Percentiles rank a stretch among this genome's conserved stretches.
phyloP scores from a whole-genome alignment of 371 early-diverging fungal species.

The Apophysomyces elegans region DNA sequence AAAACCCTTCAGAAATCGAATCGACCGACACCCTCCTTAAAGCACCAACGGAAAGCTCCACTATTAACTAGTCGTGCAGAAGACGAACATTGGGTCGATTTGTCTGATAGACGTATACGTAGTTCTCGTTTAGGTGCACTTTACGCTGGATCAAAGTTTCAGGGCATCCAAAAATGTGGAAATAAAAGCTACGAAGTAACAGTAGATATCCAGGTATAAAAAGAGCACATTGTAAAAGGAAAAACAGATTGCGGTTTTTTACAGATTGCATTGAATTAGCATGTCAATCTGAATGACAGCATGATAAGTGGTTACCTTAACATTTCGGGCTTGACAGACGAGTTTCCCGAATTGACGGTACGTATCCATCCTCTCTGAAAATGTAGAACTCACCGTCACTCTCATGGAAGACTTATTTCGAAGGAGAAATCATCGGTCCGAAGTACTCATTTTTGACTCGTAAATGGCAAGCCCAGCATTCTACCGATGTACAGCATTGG shows the following conservation, averaged over 20 bases:
- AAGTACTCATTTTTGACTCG: constrained; percentile 78
- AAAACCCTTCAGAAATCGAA: not conserved
- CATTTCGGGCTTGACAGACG: constrained; percentile 81
- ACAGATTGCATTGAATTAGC: constrained; percentile 40
- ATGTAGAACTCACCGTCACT: not conserved
- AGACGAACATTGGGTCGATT: constrained; percentile 43
- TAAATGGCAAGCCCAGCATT: constrained; percentile 84
- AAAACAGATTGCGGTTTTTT: not conserved
- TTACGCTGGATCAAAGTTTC: constrained; percentile 72
- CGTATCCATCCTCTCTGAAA: not conserved
- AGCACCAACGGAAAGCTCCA: constrained; percentile 19
- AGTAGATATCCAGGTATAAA: constrained; percentile 76
- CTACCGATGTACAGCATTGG: constrained; percentile 81
- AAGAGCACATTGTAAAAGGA: not conserved
- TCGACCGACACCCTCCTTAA: not conserved
- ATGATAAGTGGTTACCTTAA: constrained; percentile 81
- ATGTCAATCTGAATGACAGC: constrained; percentile 76
- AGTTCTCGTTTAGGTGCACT: constrained; percentile 48
- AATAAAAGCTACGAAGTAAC: constrained; percentile 69
- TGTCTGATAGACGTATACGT: constrained; percentile 38
- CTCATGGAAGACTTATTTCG: constrained; percentile 65
- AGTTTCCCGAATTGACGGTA: constrained; percentile 73
- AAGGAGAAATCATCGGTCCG: constrained; percentile 79
- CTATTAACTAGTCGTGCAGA: constrained; percentile 37
- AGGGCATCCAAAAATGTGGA: constrained; percentile 74